Evolutionary conservation across 1,139 yeast genomes (phyloP), one percentile per base, ranked within the genome.

Genomic region (Cylindricascospora bacillispora): DNA sequence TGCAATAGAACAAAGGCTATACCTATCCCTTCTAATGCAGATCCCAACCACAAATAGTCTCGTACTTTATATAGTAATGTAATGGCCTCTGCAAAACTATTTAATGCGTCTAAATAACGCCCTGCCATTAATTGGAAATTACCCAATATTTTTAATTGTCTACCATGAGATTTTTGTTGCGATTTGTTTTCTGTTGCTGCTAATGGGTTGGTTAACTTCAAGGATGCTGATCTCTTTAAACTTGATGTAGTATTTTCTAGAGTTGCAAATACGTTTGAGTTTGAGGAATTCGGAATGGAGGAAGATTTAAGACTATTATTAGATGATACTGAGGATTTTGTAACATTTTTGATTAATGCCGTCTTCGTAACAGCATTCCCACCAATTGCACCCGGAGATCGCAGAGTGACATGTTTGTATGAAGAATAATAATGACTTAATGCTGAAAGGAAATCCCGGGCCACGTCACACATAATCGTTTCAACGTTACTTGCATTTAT

Each of bases 41-140:
- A 77, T 0, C 78, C 97, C 16, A 82, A 63, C 98, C 98, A 89
- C 13, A 89, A 59, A 45, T 70, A 69, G 52, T 89, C 98, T 30
- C 74, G 75, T 2, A 76, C 63, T 20, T 70, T 63, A 36, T 71
- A 71, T 32, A 85, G 56, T 22, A 67, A 59, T 2, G 62, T 47
- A 2, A 80, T 65, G 0, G 95, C 75, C 24, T 85, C 95, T 9
- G 75, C 66, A 41, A 85, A 79, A 35, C 73, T 70, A 19, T 65
- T 62, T 32, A 85, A 49, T 0, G 97, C 93, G 35, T 75, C 82
- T 10, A 63, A 53, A 31, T 78, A 65, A 35, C 80, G 70, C 0
- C 98, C 98, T 0, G 95, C 78, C 27, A 89, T 55, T 9, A 89
- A 58, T 46, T 70, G 76, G 43, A 86, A 70, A 39, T 78, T 77